Evolutionary conservation across 139 green algal species (phyloP), one percentile per base, ranked within the genome.

Genomic region (Micromonas commoda): DNA sequence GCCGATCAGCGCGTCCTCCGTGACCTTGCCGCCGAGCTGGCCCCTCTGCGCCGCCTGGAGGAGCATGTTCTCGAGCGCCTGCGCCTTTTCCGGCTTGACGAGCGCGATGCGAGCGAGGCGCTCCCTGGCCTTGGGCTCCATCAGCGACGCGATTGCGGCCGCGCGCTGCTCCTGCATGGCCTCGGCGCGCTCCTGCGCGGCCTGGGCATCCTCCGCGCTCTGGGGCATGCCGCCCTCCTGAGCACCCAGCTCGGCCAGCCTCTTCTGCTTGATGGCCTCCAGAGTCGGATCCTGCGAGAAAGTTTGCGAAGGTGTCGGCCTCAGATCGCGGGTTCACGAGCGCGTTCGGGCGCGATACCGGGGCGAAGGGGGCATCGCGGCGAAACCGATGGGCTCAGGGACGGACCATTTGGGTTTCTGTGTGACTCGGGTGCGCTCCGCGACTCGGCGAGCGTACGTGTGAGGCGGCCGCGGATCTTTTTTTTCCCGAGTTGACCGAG

Each of bases 71-170:
- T 98, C 94, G 0, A 98, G 79, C 24, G 85, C 86, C 1, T 89
- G 83, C 29, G 94, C 94, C 82, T 97, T 97, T 45, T 97, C 93
- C 24, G 94, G 94, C 85, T 98, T 98, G 1, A 98, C 94, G 38
- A 98, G 83, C 3, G 88, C 88, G 64, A 98, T 96, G 26, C 94
- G 85, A 0, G 87, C 78, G 76, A 98, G 89, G 84, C 93, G 73
- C 64, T 96, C 90, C 2, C 92, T 77, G 0, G 93, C 93, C 16
- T 89, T 83, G 1, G 88, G 83, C 35, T 90, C 85, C 77, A 96
- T 85, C n/a, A 96, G 70, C 6, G 83, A 76, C 9, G 78, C 68
- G n/a, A 97, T 82, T 89, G 96, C 95, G 6, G 76, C 65, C 13
- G 85, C 82, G 32, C 93, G 79, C 82, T 91, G 86, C 9, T 54